Evolutionary conservation across 768 basidiomycete species (phyloP).

Genomic region (Calvatia gigantea): DNA sequence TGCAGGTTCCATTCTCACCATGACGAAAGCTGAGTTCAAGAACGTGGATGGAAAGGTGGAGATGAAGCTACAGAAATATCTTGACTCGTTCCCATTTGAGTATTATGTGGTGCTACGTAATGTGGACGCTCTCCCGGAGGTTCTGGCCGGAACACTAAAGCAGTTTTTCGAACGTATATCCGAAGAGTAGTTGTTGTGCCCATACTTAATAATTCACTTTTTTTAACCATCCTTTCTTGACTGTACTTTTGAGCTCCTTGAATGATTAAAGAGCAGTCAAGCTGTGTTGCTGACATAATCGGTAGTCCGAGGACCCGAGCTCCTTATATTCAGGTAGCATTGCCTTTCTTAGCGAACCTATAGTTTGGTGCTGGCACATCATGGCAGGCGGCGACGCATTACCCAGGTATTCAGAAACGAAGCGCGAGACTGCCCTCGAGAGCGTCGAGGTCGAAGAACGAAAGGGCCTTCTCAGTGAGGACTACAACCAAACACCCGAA

Average conservation of each 20-base stretch:
- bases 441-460: conserved; percentile 28
- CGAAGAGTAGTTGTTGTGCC: conserved; percentile 56
- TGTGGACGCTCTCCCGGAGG: conserved; percentile 89
- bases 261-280: too few species aligned
- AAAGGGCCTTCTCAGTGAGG: conserved; percentile 34
- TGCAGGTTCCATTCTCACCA: conserved; percentile 82
- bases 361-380: background rate
- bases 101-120: conserved; percentile 92
- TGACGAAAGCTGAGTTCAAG: conserved; percentile 90
- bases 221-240: too few species aligned
- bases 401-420: background rate
- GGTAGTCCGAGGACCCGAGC: background rate
- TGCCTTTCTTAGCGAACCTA: too few species aligned
- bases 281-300: conserved; percentile 1
- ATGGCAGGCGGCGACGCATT: background rate
- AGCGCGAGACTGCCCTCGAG: background rate
- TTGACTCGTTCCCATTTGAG: conserved; percentile 97
- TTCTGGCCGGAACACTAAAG: conserved; percentile 81
- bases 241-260: too few species aligned
- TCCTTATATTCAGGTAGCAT: background rate
- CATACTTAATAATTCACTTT: too few species aligned
- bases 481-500: conserved; percentile 23
- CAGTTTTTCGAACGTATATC: conserved; percentile 90
- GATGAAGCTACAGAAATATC: conserved; percentile 81
- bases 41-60: conserved; percentile 79